These are phyloP conservation scores for Lachnellula hyalina DNA, from an alignment of 2,329 filamentous ascomycete genomes.

Conservation along the genomic window DNA sequence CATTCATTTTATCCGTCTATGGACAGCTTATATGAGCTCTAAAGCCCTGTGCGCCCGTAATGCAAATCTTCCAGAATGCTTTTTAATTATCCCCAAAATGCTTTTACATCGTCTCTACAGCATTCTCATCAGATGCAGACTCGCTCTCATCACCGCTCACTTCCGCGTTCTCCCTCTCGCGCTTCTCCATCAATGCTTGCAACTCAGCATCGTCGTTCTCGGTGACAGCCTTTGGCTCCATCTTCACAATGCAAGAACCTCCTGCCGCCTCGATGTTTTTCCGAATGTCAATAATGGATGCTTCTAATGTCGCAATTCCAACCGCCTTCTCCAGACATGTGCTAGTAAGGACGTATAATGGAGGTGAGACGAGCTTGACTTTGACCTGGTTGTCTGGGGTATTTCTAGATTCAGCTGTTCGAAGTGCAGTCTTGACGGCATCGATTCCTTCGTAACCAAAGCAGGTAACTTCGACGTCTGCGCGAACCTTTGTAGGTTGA, in stretches of 20 bases:
- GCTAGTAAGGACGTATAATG: conserved; percentile 91
- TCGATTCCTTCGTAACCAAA: conserved; percentile 98
- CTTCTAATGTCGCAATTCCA: conserved; percentile 79
- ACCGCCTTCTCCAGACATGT: conserved; percentile 89
- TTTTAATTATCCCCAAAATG: conserved; percentile 20
- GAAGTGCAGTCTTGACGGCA: conserved; percentile 88
- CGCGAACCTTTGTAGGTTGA: conserved; percentile 97
- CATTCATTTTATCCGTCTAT: conserved; percentile 4
- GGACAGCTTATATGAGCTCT: conserved; percentile 11
- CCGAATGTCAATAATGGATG: conserved; percentile 83
- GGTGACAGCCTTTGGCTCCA: conserved; percentile 98
- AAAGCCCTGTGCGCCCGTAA: conserved; percentile 27
- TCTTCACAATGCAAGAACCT: conserved; percentile 84
- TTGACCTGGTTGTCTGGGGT: conserved; percentile 92
- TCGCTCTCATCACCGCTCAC: conserved; percentile 96
- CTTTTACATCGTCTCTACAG: conserved; percentile 48
- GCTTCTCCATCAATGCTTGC: conserved; percentile 98
- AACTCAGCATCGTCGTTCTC: conserved; percentile 97
- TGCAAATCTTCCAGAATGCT: conserved; percentile 28
- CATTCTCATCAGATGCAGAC: conserved; percentile 90
- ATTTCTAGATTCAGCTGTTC: conserved; percentile 88
- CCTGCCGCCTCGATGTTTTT: conserved; percentile 72
- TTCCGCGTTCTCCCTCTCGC: conserved; percentile 94
- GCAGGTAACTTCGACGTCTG: conserved; percentile 94
- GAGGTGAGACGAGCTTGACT: conserved; percentile 96